Base-by-base conservation (phyloP, 2,329 filamentous ascomycete genomes). In the Tolypocladium tundrense region DNA sequence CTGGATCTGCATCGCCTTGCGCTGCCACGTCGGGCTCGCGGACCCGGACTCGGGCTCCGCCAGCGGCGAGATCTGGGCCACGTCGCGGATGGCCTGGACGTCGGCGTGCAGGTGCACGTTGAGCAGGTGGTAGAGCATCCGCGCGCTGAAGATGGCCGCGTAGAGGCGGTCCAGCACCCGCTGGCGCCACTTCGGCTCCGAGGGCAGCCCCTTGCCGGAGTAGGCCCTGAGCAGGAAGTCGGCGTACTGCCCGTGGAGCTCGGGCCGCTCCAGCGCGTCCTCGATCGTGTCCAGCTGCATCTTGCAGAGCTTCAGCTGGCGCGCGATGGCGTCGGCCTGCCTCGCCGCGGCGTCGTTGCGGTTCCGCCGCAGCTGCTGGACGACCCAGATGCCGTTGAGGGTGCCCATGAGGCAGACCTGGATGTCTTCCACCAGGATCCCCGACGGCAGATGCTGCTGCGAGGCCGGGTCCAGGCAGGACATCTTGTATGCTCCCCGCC, bases 51-150 rank as follows among this genome's bases (percentile, higher is more conserved):
- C 55, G 1, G 56, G 35, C 10, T 54, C 54, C 2, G 57, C 41
- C 10, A 48, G 27, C 5, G 60, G 58, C 31, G 41, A 54, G n/a
- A 53, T 45, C 24, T 59, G 59, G 27, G 43, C 37, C 11, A 60
- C 31, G 21, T 61, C 58, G 11, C 53, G 53, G 45, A 62, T 50
- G 2, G 60, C 66, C 3, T 65, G 59, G 0, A 72, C 61, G 37
- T 77, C 72, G 5, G 72, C 66, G 37, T 69, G 69, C 0, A 76
- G 60, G 41, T 75, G 69, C 16, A 76, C 61, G 2, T 59, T 67
- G 51, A 75, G 67, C 2, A 75, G 63, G 48, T 74, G 69, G 51
- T 74, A 71, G 0, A 75, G 67, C 62, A 73, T 70, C 4, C 65
- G 59, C 1, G 69, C 65, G 27, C 72, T 70, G 1, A 72, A 69